Percentiles rank a stretch among this genome's conserved stretches.
These are phyloP conservation scores for Erythrophleum fordii DNA, from an alignment of 306 rosid genomes.

Conservation along the genomic window DNA sequence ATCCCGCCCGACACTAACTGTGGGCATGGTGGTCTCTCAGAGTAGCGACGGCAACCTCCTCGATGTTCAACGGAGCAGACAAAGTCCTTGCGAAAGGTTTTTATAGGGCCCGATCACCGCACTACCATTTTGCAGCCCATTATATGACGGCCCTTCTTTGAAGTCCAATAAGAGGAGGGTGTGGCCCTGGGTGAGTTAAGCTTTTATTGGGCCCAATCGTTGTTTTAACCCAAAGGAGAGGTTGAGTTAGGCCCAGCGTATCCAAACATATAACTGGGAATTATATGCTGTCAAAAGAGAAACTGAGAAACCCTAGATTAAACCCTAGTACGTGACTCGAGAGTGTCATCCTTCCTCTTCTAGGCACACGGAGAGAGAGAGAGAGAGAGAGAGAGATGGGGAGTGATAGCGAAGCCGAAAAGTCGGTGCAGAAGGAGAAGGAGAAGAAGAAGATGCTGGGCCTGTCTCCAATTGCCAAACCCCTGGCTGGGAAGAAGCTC, in stretches of 20 bases:
- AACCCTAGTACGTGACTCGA: constrained; percentile 32
- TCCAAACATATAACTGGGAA: not conserved
- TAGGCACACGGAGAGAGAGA: not conserved
- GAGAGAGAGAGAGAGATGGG: constrained; percentile 54
- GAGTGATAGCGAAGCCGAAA: constrained; percentile 81
- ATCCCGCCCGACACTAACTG: constrained; percentile 6
- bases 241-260: not conserved
- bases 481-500: constrained; percentile 95
- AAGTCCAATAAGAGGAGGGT: not conserved
- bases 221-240: not conserved
- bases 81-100: not conserved
- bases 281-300: no score
- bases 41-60: not conserved
- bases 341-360: not conserved
- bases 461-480: constrained; percentile 88
- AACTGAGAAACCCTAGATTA: constrained; percentile 24
- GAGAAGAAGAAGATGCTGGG: constrained; percentile 80
- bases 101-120: no score
- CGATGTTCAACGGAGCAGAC: not conserved
- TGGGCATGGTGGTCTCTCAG: not conserved
- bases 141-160: not conserved
- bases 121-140: not conserved
- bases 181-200: not conserved
- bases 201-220: not conserved
- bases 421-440: constrained; percentile 71